Percentiles rank a stretch among this genome's conserved stretches.
Conservation (phyloP, 2,329 filamentous ascomycete species). For the Pseudogymnoascus sp. region DNA sequence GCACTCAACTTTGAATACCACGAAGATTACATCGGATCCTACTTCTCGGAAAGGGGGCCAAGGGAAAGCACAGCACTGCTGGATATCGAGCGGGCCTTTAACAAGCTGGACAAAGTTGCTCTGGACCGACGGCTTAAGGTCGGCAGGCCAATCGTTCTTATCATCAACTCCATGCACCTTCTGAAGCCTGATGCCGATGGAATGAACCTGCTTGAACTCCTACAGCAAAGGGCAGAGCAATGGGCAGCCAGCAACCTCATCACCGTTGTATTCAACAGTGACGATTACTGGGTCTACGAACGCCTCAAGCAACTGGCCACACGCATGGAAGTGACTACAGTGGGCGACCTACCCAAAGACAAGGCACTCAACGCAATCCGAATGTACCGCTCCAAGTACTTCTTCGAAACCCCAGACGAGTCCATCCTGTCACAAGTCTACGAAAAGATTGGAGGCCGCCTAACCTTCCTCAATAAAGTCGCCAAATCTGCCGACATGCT, state of each 20-base stretch:
- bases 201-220: conserved; percentile 83
- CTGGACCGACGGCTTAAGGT: conserved; percentile 54
- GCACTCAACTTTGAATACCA: conserved; percentile 94
- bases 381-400: conserved; percentile 76
- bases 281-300: conserved; percentile 99
- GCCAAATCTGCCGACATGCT: conserved; percentile 82
- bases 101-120: conserved; percentile 96
- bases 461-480: conserved; percentile 82
- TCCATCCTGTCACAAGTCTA: conserved; percentile 69
- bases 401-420: conserved; percentile 48
- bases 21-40: conserved; percentile 93
- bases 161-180: conserved; percentile 90
- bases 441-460: conserved; percentile 73
- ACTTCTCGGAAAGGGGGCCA: conserved; percentile 90
- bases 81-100: conserved; percentile 93
- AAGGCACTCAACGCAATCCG: conserved; percentile 70
- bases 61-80: conserved; percentile 85
- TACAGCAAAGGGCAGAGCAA: conserved; percentile 91
- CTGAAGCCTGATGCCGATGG: conserved; percentile 87
- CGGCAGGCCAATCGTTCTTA: conserved; percentile 71
- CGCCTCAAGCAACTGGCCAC: conserved; percentile 86
- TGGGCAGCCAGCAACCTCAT: conserved; percentile 91
- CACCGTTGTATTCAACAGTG: conserved; percentile 88
- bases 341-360: conserved; percentile 72
- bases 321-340: conserved; percentile 85